Conservation (phyloP, 306 rosid species). For the Hippophae rhamnoides region DNA sequence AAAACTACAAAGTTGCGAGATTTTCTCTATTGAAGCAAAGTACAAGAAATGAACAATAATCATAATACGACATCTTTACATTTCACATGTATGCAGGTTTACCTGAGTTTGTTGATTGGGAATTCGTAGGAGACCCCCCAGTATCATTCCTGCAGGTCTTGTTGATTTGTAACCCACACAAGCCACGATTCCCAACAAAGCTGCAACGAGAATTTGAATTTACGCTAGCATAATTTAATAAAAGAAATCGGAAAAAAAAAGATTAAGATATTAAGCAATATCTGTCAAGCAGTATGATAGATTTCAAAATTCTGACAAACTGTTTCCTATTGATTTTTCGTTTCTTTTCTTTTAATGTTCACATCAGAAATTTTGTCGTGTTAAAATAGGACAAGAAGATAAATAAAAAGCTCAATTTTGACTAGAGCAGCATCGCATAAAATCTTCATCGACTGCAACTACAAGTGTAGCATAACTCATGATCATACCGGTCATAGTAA, state of each 20-base stretch:
- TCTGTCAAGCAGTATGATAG: no score
- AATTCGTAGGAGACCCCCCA: conserved; percentile 34
- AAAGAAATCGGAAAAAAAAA: no score
- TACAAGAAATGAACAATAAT: conserved; percentile 2
- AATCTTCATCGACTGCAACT: neutral
- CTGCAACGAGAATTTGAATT: conserved; percentile 37
- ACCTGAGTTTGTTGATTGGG: conserved; percentile 45
- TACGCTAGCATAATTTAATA: neutral
- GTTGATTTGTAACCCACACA: conserved; percentile 70
- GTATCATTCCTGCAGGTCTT: conserved; percentile 59
- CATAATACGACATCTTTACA: conserved; percentile 3
- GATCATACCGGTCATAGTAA: conserved; percentile 10
- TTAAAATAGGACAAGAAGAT: no score
- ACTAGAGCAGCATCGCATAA: neutral
- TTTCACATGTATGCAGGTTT: conserved; percentile 14
- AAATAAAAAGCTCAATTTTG: neutral
- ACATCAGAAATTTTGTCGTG: no score
- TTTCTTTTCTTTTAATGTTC: no score
- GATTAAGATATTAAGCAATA: no score
- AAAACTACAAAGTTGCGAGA: conserved; percentile 6
- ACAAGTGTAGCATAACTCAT: neutral
- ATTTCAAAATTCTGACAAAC: no score
- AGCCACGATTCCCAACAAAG: conserved; percentile 83
- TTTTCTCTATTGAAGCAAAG: conserved; percentile 6
- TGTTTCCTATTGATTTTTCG: no score